Evolutionary conservation across 2,329 filamentous ascomycete species (phyloP).

Genomic region (Exophiala oligosperma): DNA sequence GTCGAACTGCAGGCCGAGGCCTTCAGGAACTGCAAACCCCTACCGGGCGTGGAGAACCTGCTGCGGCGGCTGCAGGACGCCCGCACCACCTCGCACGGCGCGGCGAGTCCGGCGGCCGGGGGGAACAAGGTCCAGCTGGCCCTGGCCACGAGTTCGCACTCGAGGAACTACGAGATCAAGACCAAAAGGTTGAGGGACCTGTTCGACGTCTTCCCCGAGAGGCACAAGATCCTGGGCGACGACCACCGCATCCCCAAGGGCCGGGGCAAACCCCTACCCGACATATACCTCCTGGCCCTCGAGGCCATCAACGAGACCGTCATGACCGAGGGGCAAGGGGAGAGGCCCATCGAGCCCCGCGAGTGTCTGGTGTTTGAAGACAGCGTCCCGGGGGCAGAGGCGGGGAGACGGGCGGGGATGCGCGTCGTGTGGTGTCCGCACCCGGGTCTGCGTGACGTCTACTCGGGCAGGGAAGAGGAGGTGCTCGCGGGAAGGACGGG

Average conservation of each 20-base stretch:
- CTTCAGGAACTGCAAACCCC: slow-evolving; percentile 73
- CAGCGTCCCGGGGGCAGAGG: slow-evolving; percentile 87
- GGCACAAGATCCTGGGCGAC: slow-evolving; percentile 81
- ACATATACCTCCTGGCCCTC: slow-evolving; percentile 89
- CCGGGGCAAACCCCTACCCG: slow-evolving; percentile 88
- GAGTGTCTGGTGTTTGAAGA: slow-evolving; percentile 98
- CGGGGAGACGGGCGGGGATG: slow-evolving; percentile 89
- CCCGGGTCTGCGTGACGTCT: slow-evolving; percentile 72
- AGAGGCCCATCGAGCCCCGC: slow-evolving; percentile 67
- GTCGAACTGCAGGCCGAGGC: slow-evolving; percentile 65
- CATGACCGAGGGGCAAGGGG: slow-evolving; percentile 51
- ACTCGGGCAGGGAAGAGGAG: slow-evolving; percentile 71
- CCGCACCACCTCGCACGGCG: slow-evolving; percentile 34
- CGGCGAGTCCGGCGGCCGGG: slow-evolving; percentile 32
- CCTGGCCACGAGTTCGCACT: slow-evolving; percentile 77
- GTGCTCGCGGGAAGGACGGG: slow-evolving; percentile 82
- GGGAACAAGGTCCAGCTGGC: slow-evolving; percentile 69
- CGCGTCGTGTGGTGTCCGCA: slow-evolving; percentile 92
- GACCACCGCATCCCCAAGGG: slow-evolving; percentile 74
- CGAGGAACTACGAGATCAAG: slow-evolving; percentile 74
- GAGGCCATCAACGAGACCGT: slow-evolving; percentile 79
- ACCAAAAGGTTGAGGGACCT: slow-evolving; percentile 56
- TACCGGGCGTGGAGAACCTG: slow-evolving; percentile 74
- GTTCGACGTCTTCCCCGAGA: slow-evolving; percentile 61
- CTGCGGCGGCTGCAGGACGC: slow-evolving; percentile 55